Conservation (phyloP, 2,329 filamentous ascomycete genomes). For the Paraphoma chrysanthemicola region DNA sequence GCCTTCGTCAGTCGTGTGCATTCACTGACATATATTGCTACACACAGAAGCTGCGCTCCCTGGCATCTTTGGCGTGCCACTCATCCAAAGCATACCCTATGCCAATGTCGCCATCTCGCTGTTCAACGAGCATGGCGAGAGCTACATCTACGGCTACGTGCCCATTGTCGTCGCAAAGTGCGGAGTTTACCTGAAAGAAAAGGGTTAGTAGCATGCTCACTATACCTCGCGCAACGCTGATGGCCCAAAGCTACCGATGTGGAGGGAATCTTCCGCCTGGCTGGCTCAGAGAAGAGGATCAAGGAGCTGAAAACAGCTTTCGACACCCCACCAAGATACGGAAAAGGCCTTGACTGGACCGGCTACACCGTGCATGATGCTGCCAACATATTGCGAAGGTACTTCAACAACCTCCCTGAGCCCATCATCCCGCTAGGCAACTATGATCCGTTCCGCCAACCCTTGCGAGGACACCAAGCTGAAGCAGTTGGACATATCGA, state of each 20-base stretch:
- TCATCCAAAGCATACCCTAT: conserved; percentile 94
- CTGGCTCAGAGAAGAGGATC: conserved; percentile 96
- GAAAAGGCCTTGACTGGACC: conserved; percentile 95
- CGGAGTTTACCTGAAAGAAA: conserved; percentile 96
- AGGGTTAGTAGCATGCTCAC: conserved; percentile 67
- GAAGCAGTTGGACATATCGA: conserved; percentile 75
- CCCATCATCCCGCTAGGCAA: conserved; percentile 94
- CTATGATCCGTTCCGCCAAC: conserved; percentile 89
- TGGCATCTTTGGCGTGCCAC: conserved; percentile 92
- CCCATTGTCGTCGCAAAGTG: conserved; percentile 98
- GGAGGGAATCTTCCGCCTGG: conserved; percentile 95
- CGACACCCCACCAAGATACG: conserved; percentile 86
- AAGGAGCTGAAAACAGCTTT: conserved; percentile 93
- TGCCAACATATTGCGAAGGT: conserved; percentile 92
- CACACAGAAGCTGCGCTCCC: conserved; percentile 57
- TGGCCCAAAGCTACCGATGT: conserved; percentile 77
- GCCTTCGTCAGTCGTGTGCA: conserved; percentile 18
- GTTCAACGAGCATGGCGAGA: conserved; percentile 88
- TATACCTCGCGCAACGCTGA: conserved; percentile 23
- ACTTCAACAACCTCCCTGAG: conserved; percentile 94
- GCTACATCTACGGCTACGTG: conserved; percentile 98
- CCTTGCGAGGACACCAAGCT: conserved; percentile 72
- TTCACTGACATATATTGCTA: conserved; percentile 27
- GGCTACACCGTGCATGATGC: conserved; percentile 99
- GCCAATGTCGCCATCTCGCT: conserved; percentile 98